Percentiles rank a stretch among this genome's conserved stretches.
Evolutionary conservation across 306 rosid genomes (phyloP).

Genomic region (Quercus variabilis): DNA sequence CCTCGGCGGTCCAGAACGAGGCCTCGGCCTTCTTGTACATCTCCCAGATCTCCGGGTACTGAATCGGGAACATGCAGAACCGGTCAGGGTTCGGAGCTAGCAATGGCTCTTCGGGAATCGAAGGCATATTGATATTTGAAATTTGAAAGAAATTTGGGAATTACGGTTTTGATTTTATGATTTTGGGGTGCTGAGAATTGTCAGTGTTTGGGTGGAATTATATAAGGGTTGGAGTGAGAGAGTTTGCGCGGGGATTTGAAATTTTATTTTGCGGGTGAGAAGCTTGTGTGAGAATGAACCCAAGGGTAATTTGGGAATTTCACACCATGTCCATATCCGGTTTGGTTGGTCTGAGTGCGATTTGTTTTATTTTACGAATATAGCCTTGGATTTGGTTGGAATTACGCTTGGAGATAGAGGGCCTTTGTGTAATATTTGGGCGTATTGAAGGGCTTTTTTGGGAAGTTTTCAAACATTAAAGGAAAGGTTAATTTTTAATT

Average conservation of each 20-base stretch:
- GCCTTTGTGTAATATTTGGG: neutral
- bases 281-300: slow-evolving; percentile 48
- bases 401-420: too few relatives aligned
- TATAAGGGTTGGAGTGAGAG: neutral
- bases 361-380: neutral
- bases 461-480: neutral
- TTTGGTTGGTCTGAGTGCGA: too few relatives aligned
- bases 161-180: neutral
- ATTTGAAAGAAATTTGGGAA: neutral
- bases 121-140: slow-evolving; percentile 42
- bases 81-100: slow-evolving; percentile 71
- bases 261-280: neutral
- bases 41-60: slow-evolving; percentile 84
- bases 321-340: too few relatives aligned
- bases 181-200: neutral
- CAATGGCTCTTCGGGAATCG: slow-evolving; percentile 67
- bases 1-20: slow-evolving; percentile 90
- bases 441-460: neutral
- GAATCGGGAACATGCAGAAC: slow-evolving; percentile 90
- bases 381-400: neutral
- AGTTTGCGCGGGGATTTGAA: slow-evolving; percentile 47
- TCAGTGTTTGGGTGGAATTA: slow-evolving; percentile 3
- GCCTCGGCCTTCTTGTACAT: slow-evolving; percentile 97
- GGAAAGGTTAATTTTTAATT: too few relatives aligned
- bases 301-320: slow-evolving; percentile 17